Evolutionary conservation across 192 early-diverging fungal species (phyloP).

Genomic region (Umbelopsis vinacea): DNA sequence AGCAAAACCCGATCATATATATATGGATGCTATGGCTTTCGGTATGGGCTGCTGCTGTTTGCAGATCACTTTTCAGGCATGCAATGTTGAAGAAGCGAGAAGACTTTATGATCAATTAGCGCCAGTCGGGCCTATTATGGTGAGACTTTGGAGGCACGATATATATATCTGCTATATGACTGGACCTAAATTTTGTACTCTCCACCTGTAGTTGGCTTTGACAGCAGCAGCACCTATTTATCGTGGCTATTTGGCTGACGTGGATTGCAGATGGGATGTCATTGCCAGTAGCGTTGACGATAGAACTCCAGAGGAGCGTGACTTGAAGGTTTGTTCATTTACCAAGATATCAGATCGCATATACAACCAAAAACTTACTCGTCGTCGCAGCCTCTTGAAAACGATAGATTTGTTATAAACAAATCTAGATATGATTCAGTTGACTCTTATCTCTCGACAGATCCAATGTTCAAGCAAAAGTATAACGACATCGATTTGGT

Average conservation of each 20-base stretch:
- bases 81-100: slow-evolving; percentile 89
- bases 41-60: slow-evolving; percentile 99
- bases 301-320: slow-evolving; percentile 90
- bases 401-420: slow-evolving; percentile 80
- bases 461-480: slow-evolving; percentile 74
- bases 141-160: slow-evolving; percentile 19
- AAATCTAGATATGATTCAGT: slow-evolving; percentile 98
- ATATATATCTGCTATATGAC: not conserved
- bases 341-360: not conserved
- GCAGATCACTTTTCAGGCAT: slow-evolving; percentile 97
- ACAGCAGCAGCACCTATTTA: slow-evolving; percentile 92
- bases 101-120: slow-evolving; percentile 95
- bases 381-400: slow-evolving; percentile 61
- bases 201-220: slow-evolving; percentile 71
- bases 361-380: not conserved
- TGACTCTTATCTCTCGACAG: slow-evolving; percentile 81
- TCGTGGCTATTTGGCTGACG: slow-evolving; percentile 93
- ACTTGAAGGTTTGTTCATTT: slow-evolving; percentile 56
- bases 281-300: slow-evolving; percentile 94
- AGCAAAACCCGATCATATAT: slow-evolving; percentile 91
- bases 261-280: slow-evolving; percentile 97
- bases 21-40: slow-evolving; percentile 99
- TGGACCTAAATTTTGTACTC: not conserved
- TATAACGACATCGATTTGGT: slow-evolving; percentile 93
- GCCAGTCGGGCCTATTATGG: slow-evolving; percentile 89